Evolutionary conservation across 2,329 filamentous ascomycete genomes (phyloP).

Genomic region (Colletotrichum sojae): DNA sequence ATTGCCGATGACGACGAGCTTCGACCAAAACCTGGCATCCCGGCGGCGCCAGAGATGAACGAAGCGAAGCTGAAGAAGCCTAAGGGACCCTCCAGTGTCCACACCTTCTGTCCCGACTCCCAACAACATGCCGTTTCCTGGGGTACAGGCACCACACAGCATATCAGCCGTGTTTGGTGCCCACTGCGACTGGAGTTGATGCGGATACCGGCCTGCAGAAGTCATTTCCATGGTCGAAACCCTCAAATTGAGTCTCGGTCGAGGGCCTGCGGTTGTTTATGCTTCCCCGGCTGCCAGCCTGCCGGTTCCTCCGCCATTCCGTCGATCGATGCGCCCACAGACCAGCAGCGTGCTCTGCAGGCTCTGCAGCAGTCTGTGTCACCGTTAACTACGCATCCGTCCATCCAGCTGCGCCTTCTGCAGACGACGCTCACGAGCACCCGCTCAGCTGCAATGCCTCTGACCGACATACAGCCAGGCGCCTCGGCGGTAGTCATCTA

Average conservation of each 20-base stretch:
- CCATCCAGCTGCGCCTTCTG: background rate
- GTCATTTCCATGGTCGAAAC: constrained; percentile 16
- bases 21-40: constrained; percentile 18
- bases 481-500: background rate
- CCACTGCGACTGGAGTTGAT: constrained; percentile 13
- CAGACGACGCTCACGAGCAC: constrained; percentile 4
- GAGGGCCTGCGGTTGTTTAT: background rate
- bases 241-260: background rate
- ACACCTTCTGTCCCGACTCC: constrained; percentile 23
- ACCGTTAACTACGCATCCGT: background rate
- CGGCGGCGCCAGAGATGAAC: constrained; percentile 5
- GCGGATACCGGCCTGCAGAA: constrained; percentile 25
- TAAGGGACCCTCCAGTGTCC: constrained; percentile 5
- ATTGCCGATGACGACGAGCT: constrained; percentile 33
- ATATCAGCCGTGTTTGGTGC: constrained; percentile 5
- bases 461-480: background rate
- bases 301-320: constrained; percentile 7
- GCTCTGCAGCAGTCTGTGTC: background rate
- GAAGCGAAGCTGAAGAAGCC: constrained; percentile 30
- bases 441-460: constrained; percentile 5
- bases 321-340: background rate
- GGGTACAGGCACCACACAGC: constrained; percentile 21
- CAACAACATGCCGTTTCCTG: constrained; percentile 24
- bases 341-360: background rate
- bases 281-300: constrained; percentile 7